phyloP scores from a whole-genome alignment of 331 rosid genomes.

The Malus hybrid region DNA sequence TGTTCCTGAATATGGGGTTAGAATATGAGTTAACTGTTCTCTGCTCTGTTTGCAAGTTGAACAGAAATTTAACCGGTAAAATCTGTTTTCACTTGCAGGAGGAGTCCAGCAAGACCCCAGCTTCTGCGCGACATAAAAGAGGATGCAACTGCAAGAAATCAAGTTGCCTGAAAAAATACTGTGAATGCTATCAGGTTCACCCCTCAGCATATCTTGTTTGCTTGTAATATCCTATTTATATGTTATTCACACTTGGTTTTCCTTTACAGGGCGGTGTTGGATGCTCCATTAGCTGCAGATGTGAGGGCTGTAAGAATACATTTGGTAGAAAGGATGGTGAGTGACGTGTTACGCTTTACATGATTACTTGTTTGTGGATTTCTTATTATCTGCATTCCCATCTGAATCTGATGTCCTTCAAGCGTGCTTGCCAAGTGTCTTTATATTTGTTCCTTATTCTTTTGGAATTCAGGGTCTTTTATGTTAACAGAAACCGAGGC shows the following conservation, averaged over 20 bases:
- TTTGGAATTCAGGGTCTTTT: slow-evolving; percentile 42
- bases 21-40: slow-evolving; percentile 10
- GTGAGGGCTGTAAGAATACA: slow-evolving; percentile 80
- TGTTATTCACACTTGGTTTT: slow-evolving; percentile 28
- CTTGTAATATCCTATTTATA: not conserved
- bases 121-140: slow-evolving; percentile 77
- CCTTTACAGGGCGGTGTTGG: slow-evolving; percentile 78
- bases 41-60: not conserved
- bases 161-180: slow-evolving; percentile 76
- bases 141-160: slow-evolving; percentile 98
- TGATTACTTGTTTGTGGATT: not conserved
- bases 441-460: not conserved
- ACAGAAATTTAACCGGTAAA: slow-evolving; percentile 8
- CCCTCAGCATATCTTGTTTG: slow-evolving; percentile 4
- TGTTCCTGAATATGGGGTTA: slow-evolving; percentile 61
- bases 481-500: slow-evolving; percentile 38
- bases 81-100: slow-evolving; percentile 38
- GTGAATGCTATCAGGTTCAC: slow-evolving; percentile 87
- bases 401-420: not conserved
- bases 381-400: not conserved
- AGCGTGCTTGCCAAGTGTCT: not conserved
- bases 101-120: slow-evolving; percentile 82
- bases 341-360: slow-evolving; percentile 7
- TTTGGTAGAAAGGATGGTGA: slow-evolving; percentile 86
- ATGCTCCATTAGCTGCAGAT: slow-evolving; percentile 81